phyloP scores from a whole-genome alignment of 306 rosid genomes.

The Ormosia semicastrata region DNA sequence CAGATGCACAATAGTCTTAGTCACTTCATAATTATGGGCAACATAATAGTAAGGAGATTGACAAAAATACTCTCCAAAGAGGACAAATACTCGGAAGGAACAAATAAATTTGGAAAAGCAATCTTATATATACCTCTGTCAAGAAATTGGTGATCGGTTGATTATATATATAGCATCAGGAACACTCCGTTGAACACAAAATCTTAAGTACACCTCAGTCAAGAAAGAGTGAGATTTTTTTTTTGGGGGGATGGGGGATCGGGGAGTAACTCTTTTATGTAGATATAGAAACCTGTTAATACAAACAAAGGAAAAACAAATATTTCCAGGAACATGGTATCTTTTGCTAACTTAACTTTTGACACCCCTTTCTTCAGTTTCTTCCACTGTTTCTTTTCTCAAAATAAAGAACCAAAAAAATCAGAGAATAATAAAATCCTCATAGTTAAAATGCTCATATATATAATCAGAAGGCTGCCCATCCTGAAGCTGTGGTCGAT shows the following conservation, averaged over 20 bases:
- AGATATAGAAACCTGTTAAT: conserved; percentile 32
- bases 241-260: neutral
- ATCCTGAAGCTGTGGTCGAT: conserved; percentile 78
- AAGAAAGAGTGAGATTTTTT: neutral
- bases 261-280: conserved; percentile 19
- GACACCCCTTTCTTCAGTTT: conserved; percentile 30
- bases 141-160: neutral
- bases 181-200: conserved; percentile 3
- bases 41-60: neutral
- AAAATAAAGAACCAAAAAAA: conserved; percentile 33
- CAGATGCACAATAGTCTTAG: neutral
- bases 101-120: neutral
- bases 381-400: conserved; percentile 25
- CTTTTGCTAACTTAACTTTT: conserved; percentile 36
- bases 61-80: neutral
- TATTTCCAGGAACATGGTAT: conserved; percentile 45
- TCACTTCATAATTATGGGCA: neutral
- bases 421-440: conserved; percentile 39
- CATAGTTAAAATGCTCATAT: conserved; percentile 46
- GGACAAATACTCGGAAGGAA: neutral
- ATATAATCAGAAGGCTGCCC: conserved; percentile 94
- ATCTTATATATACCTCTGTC: neutral
- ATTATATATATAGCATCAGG: neutral
- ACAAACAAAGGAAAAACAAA: conserved; percentile 28
- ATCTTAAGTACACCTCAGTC: neutral